These are phyloP conservation scores for Adansonia madagascariensis DNA, from an alignment of 441 rosid species.

Conservation along the genomic window DNA sequence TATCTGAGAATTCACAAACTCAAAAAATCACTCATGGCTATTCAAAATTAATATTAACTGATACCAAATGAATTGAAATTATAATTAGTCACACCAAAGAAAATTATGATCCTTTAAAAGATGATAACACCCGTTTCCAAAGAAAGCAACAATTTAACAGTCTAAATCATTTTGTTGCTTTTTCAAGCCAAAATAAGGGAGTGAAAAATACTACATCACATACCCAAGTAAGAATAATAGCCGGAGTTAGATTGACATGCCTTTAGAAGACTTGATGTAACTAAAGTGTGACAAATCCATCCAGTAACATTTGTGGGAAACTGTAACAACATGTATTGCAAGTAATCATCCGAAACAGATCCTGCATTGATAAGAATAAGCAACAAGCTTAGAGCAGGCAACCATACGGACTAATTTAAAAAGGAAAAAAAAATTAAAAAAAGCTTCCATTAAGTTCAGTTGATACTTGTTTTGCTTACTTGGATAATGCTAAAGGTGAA, in stretches of 20 bases:
- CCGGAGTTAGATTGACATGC: slow-evolving; percentile 64
- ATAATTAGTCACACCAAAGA: slow-evolving; percentile 12
- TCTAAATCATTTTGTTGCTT: slow-evolving; percentile 2
- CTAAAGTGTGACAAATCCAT: slow-evolving; percentile 92
- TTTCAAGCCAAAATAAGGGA: slow-evolving; percentile 20
- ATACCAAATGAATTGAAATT: slow-evolving; percentile 13
- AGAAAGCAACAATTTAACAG: slow-evolving; percentile 21
- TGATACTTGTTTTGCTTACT: neutral
- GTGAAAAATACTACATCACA: slow-evolving; percentile 33
- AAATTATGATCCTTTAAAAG: neutral
- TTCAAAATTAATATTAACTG: neutral
- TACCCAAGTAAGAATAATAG: slow-evolving; percentile 37
- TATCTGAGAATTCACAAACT: neutral
- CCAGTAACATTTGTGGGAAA: slow-evolving; percentile 93
- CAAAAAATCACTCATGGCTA: neutral
- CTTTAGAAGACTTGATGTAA: slow-evolving; percentile 96
- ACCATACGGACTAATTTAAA: neutral
- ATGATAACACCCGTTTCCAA: neutral
- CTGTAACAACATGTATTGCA: slow-evolving; percentile 87
- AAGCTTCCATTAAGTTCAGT: neutral
- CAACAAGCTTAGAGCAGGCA: neutral
- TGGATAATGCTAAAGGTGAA: neutral
- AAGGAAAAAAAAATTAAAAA: neutral
- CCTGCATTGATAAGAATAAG: slow-evolving; percentile 50
- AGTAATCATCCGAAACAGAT: slow-evolving; percentile 92